These are phyloP conservation scores for Phlebiopsis flavidoalba DNA, from an alignment of 768 basidiomycete species.

Conservation along the genomic window DNA sequence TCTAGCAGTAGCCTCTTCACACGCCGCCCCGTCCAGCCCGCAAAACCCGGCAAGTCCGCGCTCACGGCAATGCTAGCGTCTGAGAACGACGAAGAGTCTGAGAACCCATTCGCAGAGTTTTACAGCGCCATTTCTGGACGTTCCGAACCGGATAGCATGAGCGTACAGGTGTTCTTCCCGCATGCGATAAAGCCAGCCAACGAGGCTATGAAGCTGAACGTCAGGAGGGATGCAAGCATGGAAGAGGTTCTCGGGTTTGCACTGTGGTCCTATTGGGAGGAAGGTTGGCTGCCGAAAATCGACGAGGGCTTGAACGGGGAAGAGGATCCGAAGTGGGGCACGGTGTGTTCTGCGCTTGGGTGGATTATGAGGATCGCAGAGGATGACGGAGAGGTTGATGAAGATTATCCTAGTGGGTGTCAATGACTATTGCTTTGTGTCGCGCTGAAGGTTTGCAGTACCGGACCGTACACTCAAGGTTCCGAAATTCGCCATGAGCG, in stretches of 20 bases:
- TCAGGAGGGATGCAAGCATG: constrained; percentile 83
- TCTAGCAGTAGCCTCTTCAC: constrained; percentile 35
- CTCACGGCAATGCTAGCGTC: constrained; percentile 73
- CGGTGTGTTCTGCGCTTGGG: constrained; percentile 67
- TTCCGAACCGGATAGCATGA: constrained; percentile 49
- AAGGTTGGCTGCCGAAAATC: constrained; percentile 72
- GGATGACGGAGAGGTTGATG: constrained; percentile 97
- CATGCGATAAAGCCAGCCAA: constrained; percentile 58
- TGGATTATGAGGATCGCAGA: constrained; percentile 95
- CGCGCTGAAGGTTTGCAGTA: constrained; percentile 43
- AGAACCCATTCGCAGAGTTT: constrained; percentile 85
- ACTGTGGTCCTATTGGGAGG: constrained; percentile 91
- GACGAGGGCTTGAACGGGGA: constrained; percentile 58
- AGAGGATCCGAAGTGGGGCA: constrained; percentile 55
- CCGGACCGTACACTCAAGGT: constrained; percentile 85
- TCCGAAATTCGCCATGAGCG: constrained; percentile 83
- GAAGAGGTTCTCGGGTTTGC: constrained; percentile 96
- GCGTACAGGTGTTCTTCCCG: constrained; percentile 83
- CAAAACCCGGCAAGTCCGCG: constrained; percentile 49
- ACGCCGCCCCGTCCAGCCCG: constrained; percentile 43
- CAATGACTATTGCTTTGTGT: background rate
- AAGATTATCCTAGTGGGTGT: constrained; percentile 91
- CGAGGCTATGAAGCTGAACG: constrained; percentile 65
- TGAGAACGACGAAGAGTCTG: constrained; percentile 44
- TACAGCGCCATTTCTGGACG: constrained; percentile 85